These are phyloP conservation scores for Penicillium subrubescens DNA, from an alignment of 495 filamentous ascomycete species.

Conservation along the genomic window DNA sequence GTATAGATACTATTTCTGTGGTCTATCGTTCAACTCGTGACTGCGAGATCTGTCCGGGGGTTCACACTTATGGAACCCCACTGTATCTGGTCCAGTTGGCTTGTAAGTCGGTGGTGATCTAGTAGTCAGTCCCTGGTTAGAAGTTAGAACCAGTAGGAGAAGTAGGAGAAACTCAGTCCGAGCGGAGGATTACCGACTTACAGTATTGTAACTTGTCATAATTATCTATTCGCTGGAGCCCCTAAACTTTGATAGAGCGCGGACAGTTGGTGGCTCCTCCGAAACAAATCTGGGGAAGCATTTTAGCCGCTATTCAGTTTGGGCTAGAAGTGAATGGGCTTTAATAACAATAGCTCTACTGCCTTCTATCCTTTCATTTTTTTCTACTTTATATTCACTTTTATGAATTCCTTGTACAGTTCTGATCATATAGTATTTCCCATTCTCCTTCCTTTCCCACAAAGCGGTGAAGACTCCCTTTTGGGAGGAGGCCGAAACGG, in stretches of 20 bases:
- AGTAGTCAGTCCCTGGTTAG: neutral
- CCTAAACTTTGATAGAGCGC: neutral
- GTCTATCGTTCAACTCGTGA: too few relatives aligned
- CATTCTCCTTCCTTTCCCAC: neutral
- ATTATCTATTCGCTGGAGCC: neutral
- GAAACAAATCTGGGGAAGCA: neutral
- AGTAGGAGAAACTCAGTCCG: neutral
- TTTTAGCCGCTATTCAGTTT: neutral
- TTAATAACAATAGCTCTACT: neutral
- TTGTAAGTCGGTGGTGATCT: neutral
- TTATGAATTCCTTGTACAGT: neutral
- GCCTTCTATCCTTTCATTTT: neutral
- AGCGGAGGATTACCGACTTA: neutral
- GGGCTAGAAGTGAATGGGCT: neutral
- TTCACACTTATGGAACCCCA: too few relatives aligned
- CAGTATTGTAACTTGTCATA: neutral
- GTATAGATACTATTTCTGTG: too few relatives aligned
- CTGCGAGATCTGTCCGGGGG: too few relatives aligned
- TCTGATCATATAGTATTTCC: too few relatives aligned
- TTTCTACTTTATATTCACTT: neutral
- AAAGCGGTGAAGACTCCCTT: conserved; percentile 29
- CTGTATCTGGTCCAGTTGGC: too few relatives aligned
- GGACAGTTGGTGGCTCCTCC: neutral
- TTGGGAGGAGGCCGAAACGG: neutral
- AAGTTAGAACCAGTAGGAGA: neutral